A percentile compares a stretch with the other conserved stretches of the same genome.
These are phyloP conservation scores for Kwoniella botswanensis DNA, from an alignment of 768 basidiomycete genomes.

Conservation along the genomic window DNA sequence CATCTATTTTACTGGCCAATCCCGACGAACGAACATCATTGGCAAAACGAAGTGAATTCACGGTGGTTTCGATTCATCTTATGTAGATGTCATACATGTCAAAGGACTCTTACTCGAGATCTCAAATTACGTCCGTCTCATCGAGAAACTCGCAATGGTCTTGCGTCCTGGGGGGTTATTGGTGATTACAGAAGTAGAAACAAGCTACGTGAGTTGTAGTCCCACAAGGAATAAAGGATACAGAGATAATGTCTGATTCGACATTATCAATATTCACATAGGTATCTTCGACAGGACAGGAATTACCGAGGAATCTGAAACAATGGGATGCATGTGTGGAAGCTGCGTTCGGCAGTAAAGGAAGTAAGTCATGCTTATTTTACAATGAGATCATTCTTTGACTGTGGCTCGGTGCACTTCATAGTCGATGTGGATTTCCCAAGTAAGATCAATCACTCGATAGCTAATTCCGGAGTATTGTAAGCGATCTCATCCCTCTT, in stretches of 20 bases:
- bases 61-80: too few relatives aligned
- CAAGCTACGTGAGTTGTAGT: constrained; percentile 39
- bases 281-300: constrained; percentile 9
- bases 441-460: constrained; percentile 6
- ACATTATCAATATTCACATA: neutral
- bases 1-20: neutral
- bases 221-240: too few relatives aligned
- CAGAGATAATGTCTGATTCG: too few relatives aligned
- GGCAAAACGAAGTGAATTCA: too few relatives aligned
- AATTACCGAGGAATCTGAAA: constrained; percentile 9
- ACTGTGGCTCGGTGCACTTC: neutral
- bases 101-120: constrained; percentile 37
- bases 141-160: constrained; percentile 49
- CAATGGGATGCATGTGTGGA: constrained; percentile 40
- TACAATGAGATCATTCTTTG: neutral
- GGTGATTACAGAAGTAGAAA: constrained; percentile 49
- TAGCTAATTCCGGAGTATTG: constrained; percentile 34
- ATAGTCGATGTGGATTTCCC: constrained; percentile 30
- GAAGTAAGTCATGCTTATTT: constrained; percentile 25
- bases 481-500: constrained; percentile 15
- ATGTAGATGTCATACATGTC: constrained; percentile 56
- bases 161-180: constrained; percentile 50
- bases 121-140: constrained; percentile 36
- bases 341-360: constrained; percentile 29
- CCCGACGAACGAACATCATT: neutral